Conservation (phyloP, 2,329 filamentous ascomycete genomes). For the Penicillium expansum region DNA sequence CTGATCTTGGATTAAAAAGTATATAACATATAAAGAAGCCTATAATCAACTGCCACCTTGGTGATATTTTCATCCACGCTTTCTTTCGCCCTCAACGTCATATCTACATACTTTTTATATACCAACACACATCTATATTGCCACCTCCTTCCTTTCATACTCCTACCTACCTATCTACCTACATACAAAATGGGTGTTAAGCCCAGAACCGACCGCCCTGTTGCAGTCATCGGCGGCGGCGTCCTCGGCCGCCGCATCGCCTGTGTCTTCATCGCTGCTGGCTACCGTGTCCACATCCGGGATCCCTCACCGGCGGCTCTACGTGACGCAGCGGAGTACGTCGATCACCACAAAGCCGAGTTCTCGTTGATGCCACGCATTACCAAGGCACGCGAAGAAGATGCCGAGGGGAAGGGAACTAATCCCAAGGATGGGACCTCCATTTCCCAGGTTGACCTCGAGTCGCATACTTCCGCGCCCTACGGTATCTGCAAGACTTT, state of each 20-base stretch:
- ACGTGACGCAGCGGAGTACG: slow-evolving; percentile 29
- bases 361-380: slow-evolving; percentile 21
- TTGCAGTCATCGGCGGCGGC: slow-evolving; percentile 41
- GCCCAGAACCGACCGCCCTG: slow-evolving; percentile 26
- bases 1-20: neutral
- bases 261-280: slow-evolving; percentile 26
- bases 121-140: neutral
- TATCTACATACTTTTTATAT: neutral
- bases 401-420: neutral
- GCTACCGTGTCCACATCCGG: slow-evolving; percentile 27
- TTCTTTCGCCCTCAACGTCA: neutral
- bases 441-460: slow-evolving; percentile 18
- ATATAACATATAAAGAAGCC: neutral
- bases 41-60: neutral
- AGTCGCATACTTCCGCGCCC: slow-evolving; percentile 22
- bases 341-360: slow-evolving; percentile 30
- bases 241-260: slow-evolving; percentile 41
- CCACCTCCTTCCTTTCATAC: neutral
- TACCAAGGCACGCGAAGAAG: slow-evolving; percentile 1
- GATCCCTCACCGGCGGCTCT: slow-evolving; percentile 28
- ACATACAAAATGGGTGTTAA: neutral
- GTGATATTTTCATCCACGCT: neutral
- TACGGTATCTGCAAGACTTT: slow-evolving; percentile 36
- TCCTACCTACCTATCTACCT: too few relatives aligned
- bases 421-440: slow-evolving; percentile 5